A percentile compares a stretch with the other conserved stretches of the same genome.
phyloP scores from a whole-genome alignment of 106 monocot genomes.

The Dendrobium officinale region DNA sequence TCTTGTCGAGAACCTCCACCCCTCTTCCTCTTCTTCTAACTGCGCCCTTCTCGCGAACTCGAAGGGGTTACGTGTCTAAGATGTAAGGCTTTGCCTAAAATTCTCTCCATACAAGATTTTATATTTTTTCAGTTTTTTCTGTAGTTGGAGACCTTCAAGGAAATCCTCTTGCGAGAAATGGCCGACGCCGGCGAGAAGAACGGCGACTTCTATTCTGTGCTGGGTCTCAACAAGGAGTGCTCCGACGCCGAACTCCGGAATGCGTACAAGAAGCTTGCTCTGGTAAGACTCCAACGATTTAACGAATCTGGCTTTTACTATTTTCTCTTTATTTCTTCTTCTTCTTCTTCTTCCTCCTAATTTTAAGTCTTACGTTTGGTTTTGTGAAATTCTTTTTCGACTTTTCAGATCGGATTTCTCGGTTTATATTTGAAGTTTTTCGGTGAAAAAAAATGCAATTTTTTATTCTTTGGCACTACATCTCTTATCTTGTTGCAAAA shows the following conservation, averaged over 20 bases:
- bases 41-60: conserved; percentile 9
- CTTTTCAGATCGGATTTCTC: not conserved
- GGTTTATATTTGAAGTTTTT: not conserved
- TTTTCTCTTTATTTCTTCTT: not conserved
- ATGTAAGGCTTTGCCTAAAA: not conserved
- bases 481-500: not conserved
- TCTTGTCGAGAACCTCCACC: not conserved
- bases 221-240: conserved; percentile 89
- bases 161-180: conserved; percentile 12
- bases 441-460: not conserved
- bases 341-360: not conserved
- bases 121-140: not conserved
- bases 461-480: not conserved
- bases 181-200: conserved; percentile 16
- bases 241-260: conserved; percentile 57
- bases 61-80: conserved; percentile 9
- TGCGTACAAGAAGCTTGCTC: conserved; percentile 87
- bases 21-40: not conserved
- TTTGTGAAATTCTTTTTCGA: not conserved
- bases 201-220: conserved; percentile 63
- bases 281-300: conserved; percentile 31
- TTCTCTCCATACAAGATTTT: not conserved
- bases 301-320: too few species aligned
- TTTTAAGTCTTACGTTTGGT: not conserved
- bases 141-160: not conserved